These are phyloP conservation scores for Postia placenta DNA, from an alignment of 768 basidiomycete species.

Conservation along the genomic window DNA sequence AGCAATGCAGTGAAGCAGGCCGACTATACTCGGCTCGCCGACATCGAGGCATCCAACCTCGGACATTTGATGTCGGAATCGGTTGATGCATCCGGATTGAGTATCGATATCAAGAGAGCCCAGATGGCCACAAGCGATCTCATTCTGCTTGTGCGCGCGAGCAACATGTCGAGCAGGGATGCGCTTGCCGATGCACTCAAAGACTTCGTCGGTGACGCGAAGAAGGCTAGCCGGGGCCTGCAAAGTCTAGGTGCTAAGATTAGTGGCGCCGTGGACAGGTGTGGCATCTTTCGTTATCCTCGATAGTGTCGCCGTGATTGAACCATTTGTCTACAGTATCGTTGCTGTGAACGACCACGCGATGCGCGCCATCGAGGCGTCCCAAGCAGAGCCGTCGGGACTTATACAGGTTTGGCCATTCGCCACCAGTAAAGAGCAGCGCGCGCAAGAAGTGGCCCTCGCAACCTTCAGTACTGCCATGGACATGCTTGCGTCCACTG, in stretches of 20 bases:
- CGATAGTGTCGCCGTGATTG: not conserved
- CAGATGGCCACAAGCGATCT: slow-evolving; percentile 75
- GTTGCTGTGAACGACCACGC: slow-evolving; percentile 73
- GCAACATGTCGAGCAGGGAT: slow-evolving; percentile 58
- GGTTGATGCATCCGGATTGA: slow-evolving; percentile 50
- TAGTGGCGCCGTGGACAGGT: slow-evolving; percentile 73
- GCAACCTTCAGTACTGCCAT: slow-evolving; percentile 59
- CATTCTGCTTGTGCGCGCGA: slow-evolving; percentile 52
- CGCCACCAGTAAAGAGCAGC: slow-evolving; percentile 21
- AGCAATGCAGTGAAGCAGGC: slow-evolving; percentile 35
- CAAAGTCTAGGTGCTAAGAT: slow-evolving; percentile 61
- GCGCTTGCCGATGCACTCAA: slow-evolving; percentile 42
- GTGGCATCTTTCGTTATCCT: slow-evolving; percentile 18
- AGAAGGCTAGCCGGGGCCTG: slow-evolving; percentile 50
- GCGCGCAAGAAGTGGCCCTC: slow-evolving; percentile 41
- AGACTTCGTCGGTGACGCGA: slow-evolving; percentile 57
- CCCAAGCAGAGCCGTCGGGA: slow-evolving; percentile 22
- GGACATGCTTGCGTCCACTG: slow-evolving; percentile 45
- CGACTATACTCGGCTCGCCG: slow-evolving; percentile 55
- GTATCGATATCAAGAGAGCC: slow-evolving; percentile 66
- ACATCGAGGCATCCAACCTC: slow-evolving; percentile 56
- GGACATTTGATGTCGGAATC: slow-evolving; percentile 58
- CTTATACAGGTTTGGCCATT: slow-evolving; percentile 25
- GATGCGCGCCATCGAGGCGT: slow-evolving; percentile 44
- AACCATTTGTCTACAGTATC: slow-evolving; percentile 38